Conservation (phyloP, 768 basidiomycete species). For the Leccinum boreale region DNA sequence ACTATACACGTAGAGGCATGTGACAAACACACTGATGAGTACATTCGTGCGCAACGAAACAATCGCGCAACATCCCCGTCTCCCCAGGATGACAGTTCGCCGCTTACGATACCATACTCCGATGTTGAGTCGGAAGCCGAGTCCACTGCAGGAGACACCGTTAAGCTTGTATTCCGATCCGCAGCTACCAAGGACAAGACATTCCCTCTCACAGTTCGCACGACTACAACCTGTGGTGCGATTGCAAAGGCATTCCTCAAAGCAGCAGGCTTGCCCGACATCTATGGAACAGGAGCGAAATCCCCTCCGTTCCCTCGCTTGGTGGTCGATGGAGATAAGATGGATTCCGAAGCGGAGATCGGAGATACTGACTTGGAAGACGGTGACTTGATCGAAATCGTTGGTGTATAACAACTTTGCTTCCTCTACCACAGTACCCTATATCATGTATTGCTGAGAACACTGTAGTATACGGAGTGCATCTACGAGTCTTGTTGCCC, state of each 20-base stretch:
- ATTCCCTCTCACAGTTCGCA: slow-evolving; percentile 65
- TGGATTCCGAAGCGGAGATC: slow-evolving; percentile 58
- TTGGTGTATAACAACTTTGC: slow-evolving; percentile 42
- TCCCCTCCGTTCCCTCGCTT: slow-evolving; percentile 33
- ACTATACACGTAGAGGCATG: slow-evolving; percentile 53
- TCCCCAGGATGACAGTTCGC: slow-evolving; percentile 10
- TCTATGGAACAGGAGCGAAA: slow-evolving; percentile 42
- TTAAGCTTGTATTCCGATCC: slow-evolving; percentile 68
- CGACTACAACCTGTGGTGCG: slow-evolving; percentile 71
- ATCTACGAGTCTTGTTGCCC: slow-evolving; percentile 1
- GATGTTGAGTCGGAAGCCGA: slow-evolving; percentile 36
- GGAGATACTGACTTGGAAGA: slow-evolving; percentile 72
- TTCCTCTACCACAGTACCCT: slow-evolving; percentile 2
- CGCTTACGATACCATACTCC: slow-evolving; percentile 23
- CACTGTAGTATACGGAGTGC: neutral
- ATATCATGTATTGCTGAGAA: neutral
- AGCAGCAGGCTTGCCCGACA: slow-evolving; percentile 56
- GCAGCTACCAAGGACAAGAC: slow-evolving; percentile 44
- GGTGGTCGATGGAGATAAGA: slow-evolving; percentile 68
- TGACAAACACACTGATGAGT: slow-evolving; percentile 59
- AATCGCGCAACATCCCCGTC: slow-evolving; percentile 25
- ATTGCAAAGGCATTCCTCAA: slow-evolving; percentile 76
- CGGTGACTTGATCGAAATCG: slow-evolving; percentile 75
- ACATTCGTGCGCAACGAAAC: slow-evolving; percentile 45
- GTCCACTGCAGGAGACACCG: slow-evolving; percentile 41